Base-by-base conservation (phyloP, 192 early-diverging fungal genomes). In the Coemansia guatemalensis region DNA sequence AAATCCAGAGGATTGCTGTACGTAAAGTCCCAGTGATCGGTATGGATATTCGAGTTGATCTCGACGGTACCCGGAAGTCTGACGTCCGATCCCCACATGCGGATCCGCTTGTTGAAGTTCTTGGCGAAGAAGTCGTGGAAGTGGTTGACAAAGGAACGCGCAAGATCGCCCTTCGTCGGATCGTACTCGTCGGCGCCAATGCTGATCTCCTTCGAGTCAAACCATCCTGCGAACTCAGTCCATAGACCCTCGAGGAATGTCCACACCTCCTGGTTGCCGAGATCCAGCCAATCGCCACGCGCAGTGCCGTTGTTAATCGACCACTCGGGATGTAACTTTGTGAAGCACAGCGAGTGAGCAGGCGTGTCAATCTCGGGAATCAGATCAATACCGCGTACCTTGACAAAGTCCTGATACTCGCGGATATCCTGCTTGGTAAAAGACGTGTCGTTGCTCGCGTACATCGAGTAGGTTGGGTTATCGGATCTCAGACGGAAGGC, bases 161-260 rank as follows among this genome's bases (percentile, higher is more conserved):
- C 74, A 20, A 76, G 44, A 47, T 76, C 74, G 24, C 74, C 74
- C 64, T 73, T 76, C 22, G 62, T 65, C 5, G 59, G 67, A 53
- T 71, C 74, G 64, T 77, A 77, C 68, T 73, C 75, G 57, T 82
- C 79, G 39, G 79, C 79, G 25, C 79, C 79, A 32, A 82, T 82
- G 50, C 62, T 63, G 8, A 82, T 64, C 30, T 71, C 68, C 53
- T 66, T 60, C 24, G 79, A 77, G 23, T 82, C 79, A 27, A 82
- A 82, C 79, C 79, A 82, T 8, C 66, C 74, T 21, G 62, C 67
- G 52, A 82, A 73, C 62, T 82, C 74, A 44, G 64, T 55, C 79
- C 79, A 82, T 29, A 82, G 67, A 23, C 54, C 53, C 57, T 77
- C 65, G 30, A 77, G 50, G 27, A 82, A 82, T 21, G 54, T 33